phyloP scores from a whole-genome alignment of 23 red algal genomes.

The Porphyridium purpureum region DNA sequence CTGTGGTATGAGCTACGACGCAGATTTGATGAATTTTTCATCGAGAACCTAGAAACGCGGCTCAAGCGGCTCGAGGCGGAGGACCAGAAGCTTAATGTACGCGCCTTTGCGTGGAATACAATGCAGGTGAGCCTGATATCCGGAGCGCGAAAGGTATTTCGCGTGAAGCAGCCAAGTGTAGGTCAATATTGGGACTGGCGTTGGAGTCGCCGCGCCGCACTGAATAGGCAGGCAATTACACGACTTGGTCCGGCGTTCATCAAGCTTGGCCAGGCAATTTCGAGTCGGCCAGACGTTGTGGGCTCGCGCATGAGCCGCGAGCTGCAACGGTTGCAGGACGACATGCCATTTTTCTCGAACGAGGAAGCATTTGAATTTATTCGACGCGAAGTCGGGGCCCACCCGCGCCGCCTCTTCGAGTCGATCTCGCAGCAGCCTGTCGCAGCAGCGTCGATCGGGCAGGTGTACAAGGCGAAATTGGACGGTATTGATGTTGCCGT shows the following conservation, averaged over 20 bases:
- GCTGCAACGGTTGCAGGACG: constrained; percentile 74
- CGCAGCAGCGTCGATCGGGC: constrained; percentile 61
- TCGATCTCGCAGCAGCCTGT: constrained; percentile 33
- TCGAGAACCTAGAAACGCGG: no score
- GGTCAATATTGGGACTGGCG: constrained; percentile 24
- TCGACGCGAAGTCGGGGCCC: constrained; percentile 35
- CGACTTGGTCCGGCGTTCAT: constrained; percentile 77
- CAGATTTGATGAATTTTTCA: constrained; percentile 1
- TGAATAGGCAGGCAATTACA: constrained; percentile 37
- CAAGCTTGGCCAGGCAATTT: constrained; percentile 80
- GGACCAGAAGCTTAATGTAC: background rate
- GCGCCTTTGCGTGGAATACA: background rate
- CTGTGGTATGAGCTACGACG: background rate
- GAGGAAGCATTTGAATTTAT: constrained; percentile 54
- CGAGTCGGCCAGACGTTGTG: constrained; percentile 65
- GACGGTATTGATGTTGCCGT: constrained; percentile 49
- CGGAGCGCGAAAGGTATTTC: background rate
- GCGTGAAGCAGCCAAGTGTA: background rate
- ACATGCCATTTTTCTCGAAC: constrained; percentile 30
- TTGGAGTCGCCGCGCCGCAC: constrained; percentile 23
- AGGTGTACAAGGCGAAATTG: constrained; percentile 19
- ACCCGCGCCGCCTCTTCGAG: constrained; percentile 42
- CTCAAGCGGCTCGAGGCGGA: no score
- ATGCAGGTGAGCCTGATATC: background rate
- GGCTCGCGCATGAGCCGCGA: constrained; percentile 19